Evolutionary conservation across 129 eudicot species (phyloP).

Genomic region (Silybum marianum): DNA sequence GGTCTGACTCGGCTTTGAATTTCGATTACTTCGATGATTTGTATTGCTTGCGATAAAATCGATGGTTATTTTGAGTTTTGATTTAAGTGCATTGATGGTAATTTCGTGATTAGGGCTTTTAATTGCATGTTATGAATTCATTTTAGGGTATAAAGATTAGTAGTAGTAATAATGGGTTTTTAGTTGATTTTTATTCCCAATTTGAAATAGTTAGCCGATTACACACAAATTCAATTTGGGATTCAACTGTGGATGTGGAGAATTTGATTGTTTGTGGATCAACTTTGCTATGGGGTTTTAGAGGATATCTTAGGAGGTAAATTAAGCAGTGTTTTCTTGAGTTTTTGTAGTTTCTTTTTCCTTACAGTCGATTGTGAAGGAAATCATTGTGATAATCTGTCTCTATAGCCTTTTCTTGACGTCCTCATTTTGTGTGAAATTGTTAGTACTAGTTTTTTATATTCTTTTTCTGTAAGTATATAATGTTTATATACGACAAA

Average conservation of each 20-base stretch:
- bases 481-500: too few relatives aligned
- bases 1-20: conserved; percentile 25
- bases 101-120: conserved; percentile 24
- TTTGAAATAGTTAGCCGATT: not conserved
- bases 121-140: conserved; percentile 2
- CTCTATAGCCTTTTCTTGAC: too few relatives aligned
- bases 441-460: not conserved
- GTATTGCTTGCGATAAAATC: conserved; percentile 16
- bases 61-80: not conserved
- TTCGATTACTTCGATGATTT: not conserved
- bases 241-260: not conserved
- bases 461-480: not conserved
- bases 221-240: not conserved
- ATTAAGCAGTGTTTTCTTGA: conserved; percentile 7
- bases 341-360: too few relatives aligned
- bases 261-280: conserved; percentile 12
- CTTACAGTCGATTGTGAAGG: too few relatives aligned
- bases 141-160: not conserved
- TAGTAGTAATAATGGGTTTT: not conserved
- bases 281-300: not conserved
- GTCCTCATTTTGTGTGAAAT: not conserved
- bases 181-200: not conserved
- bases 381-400: too few relatives aligned
- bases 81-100: conserved; percentile 1
- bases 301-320: conserved; percentile 22